These are phyloP conservation scores for Oryza glaberrima DNA, from an alignment of 176 grass and related monocot species.

Conservation along the genomic window DNA sequence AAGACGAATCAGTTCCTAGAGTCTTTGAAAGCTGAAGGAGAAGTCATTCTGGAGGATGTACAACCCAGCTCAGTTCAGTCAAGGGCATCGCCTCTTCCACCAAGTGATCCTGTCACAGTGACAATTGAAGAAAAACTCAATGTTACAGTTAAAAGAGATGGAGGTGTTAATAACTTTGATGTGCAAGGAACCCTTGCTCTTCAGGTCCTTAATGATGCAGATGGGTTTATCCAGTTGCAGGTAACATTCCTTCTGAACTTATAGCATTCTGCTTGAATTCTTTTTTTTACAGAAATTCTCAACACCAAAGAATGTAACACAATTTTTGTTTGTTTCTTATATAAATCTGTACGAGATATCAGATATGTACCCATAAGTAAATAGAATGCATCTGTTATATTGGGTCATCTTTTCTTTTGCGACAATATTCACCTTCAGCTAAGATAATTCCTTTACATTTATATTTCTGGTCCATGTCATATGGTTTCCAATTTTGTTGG, in stretches of 20 bases:
- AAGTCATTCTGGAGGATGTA: constrained; percentile 84
- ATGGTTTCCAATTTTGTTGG: not conserved
- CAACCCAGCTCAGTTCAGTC: constrained; percentile 52
- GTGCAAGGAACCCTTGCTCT: constrained; percentile 87
- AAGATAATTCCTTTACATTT: not conserved
- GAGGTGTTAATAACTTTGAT: constrained; percentile 78
- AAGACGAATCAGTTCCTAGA: constrained; percentile 88
- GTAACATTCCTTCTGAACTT: constrained; percentile 36
- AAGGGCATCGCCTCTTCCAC: constrained; percentile 47
- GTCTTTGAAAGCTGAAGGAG: constrained; percentile 90
- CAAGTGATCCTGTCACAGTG: constrained; percentile 73
- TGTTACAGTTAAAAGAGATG: constrained; percentile 71
- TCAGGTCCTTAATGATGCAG: constrained; percentile 76
- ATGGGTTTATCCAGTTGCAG: constrained; percentile 90
- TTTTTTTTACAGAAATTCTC: not conserved
- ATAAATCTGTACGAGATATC: not conserved
- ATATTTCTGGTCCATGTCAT: not conserved
- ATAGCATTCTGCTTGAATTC: not conserved
- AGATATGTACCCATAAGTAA: not conserved
- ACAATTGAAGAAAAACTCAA: constrained; percentile 88
- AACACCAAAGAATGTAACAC: not conserved
- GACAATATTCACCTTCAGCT: not conserved
- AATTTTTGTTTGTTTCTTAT: not conserved
- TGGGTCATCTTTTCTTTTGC: not conserved
- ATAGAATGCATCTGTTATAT: not conserved